Base-by-base conservation (phyloP, 768 basidiomycete genomes). In the Lactarius hengduanensis region DNA sequence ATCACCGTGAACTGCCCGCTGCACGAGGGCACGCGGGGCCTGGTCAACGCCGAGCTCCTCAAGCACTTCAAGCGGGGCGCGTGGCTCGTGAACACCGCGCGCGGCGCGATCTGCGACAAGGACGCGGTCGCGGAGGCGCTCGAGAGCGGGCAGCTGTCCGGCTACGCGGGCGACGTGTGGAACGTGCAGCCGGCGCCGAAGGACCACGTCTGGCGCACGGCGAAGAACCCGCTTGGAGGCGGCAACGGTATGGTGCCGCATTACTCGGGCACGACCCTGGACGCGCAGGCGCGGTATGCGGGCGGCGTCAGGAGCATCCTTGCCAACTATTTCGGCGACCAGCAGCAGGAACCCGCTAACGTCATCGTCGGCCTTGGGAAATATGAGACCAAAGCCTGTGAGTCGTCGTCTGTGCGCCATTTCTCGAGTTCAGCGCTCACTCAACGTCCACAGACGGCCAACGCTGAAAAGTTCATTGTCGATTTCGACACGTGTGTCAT, bases 211-310 rank as follows among this genome's bases (percentile, higher is more conserved):
- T 96, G 91, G 94, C 84, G 94, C 61, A 87, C 84, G 22, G 83
- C 86, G 81, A 88, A 89, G 79, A 93, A 94, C 80, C 84, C 86
- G 28, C 83, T 90, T 8, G 88, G 87, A 20, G 91, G 85, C 67
- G 94, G 94, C 28, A 96, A 97, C 78, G 93, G 90, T 72, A 94
- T 95, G 86, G 90, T 91, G 6, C 88, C 91, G 15, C 90, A 92
- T 74, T 92, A 91, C 79, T 91, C 89, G 71, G 92, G 94, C 45
- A 94, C 92, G 9, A 94, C 92, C 28, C 84, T 94, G 67, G 94
- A 96, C 72, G 93, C 94, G 2, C 94, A 96, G 78, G 83, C 81
- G 34, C 89, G 94, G 57, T 96, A 97, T 74, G 93, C 93, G 18
- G 77, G 78, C 55, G 92, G 92, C 16, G 81, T 85, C 32, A 85